Evolutionary conservation across 2,329 filamentous ascomycete genomes (phyloP), one percentile per base, ranked within the genome.

Genomic region (Cladosporium sp.): DNA sequence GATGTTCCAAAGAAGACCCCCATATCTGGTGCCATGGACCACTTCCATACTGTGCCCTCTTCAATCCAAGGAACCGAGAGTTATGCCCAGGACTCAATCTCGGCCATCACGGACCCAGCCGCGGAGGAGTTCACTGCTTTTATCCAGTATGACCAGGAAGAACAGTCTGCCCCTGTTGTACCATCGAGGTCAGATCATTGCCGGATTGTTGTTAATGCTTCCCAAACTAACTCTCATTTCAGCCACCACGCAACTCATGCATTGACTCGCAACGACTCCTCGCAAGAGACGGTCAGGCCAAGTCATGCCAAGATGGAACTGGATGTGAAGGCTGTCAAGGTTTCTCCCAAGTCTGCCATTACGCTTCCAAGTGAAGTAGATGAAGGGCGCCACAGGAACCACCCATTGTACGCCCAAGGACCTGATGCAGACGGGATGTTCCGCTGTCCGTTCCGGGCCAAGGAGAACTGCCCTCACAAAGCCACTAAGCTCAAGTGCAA

Each of bases 401-500:
- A 91, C 66, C 78, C 76, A 16, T 73, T 88, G 11, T 92, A 91
- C 75, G 84, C 84, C 66, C 82, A 81, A 49, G 72, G 72, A 40
- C 79, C 84, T 8, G 69, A 78, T 35, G 68, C 77, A 29, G 88
- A 95, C 70, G 90, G 89, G 64, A 80, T 94, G 52, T 97, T 93
- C 74, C 89, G 95, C 73, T 97, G 92, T 77, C 92, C 92, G 5
- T 93, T 86, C 77, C 83, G 86, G 67, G 85, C 82, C 60, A 73
- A 77, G 51, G 73, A 79, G 43, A 77, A 83, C 64, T 97, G 92
- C 80, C 86, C 81, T 69, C 92, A 96, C 82, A 87, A 88, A 73
- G 83, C 91, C 35, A 93, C 94, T 65, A 93, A 94, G 75, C 86
- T 97, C 61, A 96, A 96, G 81, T 96, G 92, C 83, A 95, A 95